These are phyloP conservation scores for Tulasnella sp. DNA, from an alignment of 768 basidiomycete genomes.

Conservation along the genomic window DNA sequence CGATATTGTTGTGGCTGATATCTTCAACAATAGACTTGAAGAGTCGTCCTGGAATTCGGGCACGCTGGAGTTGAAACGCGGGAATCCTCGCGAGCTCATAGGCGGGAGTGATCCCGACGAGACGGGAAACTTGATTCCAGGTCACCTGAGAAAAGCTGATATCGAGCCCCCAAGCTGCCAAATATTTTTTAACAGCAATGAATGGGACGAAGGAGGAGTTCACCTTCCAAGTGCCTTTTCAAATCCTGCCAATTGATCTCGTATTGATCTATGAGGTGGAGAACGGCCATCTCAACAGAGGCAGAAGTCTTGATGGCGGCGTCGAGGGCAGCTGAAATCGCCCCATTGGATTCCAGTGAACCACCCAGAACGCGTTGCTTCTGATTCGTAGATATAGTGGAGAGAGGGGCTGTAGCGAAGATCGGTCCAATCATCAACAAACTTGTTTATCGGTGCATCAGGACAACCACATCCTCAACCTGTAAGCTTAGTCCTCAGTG, in stretches of 20 bases:
- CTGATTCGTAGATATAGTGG: too few species aligned
- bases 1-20: neutral
- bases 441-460: too few species aligned
- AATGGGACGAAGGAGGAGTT: neutral
- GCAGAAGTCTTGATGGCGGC: neutral
- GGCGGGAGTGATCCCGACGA: neutral
- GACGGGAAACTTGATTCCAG: neutral
- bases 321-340: neutral
- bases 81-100: neutral
- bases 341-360: too few species aligned
- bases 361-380: too few species aligned
- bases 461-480: too few species aligned
- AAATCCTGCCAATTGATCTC: neutral
- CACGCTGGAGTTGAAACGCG: neutral
- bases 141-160: neutral
- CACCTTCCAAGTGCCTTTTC: neutral
- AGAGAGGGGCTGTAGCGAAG: too few species aligned
- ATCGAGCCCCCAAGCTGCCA: neutral
- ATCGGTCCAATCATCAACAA: too few species aligned
- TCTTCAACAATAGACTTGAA: neutral
- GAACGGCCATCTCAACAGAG: neutral
- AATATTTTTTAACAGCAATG: neutral
- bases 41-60: neutral
- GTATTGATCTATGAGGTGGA: neutral
- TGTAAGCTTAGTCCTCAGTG: too few species aligned